These are phyloP conservation scores for Spergularia azorica DNA, from an alignment of 179 eudicot genomes.

Conservation along the genomic window DNA sequence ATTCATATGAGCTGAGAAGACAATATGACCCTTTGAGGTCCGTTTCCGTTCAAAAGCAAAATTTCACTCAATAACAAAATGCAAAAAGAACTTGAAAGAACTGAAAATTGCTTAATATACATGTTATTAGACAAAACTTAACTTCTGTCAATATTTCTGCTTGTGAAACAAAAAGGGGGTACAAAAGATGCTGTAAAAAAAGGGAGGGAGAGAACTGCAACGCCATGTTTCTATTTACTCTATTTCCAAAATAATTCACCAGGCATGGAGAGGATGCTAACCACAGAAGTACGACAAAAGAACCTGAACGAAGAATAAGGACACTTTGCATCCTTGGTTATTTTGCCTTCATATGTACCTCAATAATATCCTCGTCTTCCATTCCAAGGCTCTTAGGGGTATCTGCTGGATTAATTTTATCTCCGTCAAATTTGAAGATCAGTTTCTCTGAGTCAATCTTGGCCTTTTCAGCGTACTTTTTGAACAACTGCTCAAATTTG, in stretches of 20 bases:
- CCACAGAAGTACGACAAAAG: conserved; percentile 1
- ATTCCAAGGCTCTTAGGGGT: conserved; percentile 67
- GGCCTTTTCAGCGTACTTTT: conserved; percentile 54
- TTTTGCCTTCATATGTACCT: conserved; percentile 59
- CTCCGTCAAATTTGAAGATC: conserved; percentile 76
- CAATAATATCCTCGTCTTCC: conserved; percentile 80
- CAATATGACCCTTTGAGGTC: no score
- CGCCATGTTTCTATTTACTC: neutral
- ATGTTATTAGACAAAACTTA: no score
- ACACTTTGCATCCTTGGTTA: conserved; percentile 28
- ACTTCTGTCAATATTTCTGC: no score
- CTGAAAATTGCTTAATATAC: no score
- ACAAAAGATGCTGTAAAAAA: no score
- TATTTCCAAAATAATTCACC: neutral
- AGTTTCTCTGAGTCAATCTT: conserved; percentile 49
- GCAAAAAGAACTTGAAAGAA: no score
- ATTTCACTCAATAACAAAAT: no score
- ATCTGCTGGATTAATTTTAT: conserved; percentile 58
- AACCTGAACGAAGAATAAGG: neutral
- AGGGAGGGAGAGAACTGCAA: neutral
- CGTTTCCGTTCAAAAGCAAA: conserved; percentile 19
- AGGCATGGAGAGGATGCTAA: conserved; percentile 11
- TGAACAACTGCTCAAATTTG: conserved; percentile 67
- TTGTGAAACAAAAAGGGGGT: no score
- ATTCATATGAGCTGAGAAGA: conserved; percentile 1